Evolutionary conservation across 108 stramenopile genomes (phyloP).

Genomic region (Skeletonema costatum): DNA sequence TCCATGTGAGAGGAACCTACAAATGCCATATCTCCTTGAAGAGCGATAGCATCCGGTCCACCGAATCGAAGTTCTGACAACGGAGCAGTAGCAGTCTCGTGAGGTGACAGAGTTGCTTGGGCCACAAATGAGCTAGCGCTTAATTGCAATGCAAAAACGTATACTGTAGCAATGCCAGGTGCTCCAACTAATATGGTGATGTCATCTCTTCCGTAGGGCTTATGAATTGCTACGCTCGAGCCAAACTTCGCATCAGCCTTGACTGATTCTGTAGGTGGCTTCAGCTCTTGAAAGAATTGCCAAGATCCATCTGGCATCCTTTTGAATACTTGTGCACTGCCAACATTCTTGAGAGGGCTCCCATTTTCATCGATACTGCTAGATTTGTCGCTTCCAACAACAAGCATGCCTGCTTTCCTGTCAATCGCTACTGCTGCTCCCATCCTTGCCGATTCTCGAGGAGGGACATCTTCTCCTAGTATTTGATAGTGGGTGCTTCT

Average conservation of each 20-base stretch:
- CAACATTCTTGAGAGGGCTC: slow-evolving; percentile 35
- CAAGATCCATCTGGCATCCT: slow-evolving; percentile 30
- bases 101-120: slow-evolving; percentile 23
- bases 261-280: slow-evolving; percentile 12
- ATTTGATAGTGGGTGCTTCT: slow-evolving; percentile 22
- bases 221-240: slow-evolving; percentile 48
- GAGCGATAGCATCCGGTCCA: slow-evolving; percentile 28
- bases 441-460: slow-evolving; percentile 43
- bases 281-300: slow-evolving; percentile 26
- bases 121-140: slow-evolving; percentile 1
- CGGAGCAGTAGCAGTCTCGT: not conserved
- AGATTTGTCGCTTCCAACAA: slow-evolving; percentile 53
- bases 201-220: slow-evolving; percentile 54
- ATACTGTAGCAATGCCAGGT: slow-evolving; percentile 54
- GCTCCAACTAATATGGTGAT: slow-evolving; percentile 61
- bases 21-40: slow-evolving; percentile 51
- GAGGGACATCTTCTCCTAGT: slow-evolving; percentile 12
- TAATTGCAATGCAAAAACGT: slow-evolving; percentile 35
- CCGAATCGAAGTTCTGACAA: slow-evolving; percentile 40
- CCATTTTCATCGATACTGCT: slow-evolving; percentile 14
- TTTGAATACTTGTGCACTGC: slow-evolving; percentile 56
- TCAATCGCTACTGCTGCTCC: slow-evolving; percentile 55
- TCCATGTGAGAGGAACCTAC: slow-evolving; percentile 59
- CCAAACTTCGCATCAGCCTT: slow-evolving; percentile 42
- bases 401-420: slow-evolving; percentile 35